Base-by-base conservation (phyloP, 108 stramenopile species). In the Epithemia pelagica region DNA sequence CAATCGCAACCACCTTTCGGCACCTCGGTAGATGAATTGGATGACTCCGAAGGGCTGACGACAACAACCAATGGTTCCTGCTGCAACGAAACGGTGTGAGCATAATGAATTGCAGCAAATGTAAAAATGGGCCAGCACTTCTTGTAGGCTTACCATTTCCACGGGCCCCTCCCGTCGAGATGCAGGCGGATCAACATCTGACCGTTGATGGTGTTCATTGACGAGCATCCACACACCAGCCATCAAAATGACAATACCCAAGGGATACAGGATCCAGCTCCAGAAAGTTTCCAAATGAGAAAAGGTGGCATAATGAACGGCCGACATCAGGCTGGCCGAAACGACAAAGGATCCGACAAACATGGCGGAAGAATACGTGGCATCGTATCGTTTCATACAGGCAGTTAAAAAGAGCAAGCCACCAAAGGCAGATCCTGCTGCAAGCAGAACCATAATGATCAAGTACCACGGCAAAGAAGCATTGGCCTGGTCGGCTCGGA, bases 311-410 rank as follows among this genome's bases (percentile, higher is more conserved):
- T 92, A 92, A 66, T 89, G 91, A 22, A 83, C 74, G 0, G 78
- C 73, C 62, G 77, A 75, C 86, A 89, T 92, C 10, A 82, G 78
- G 31, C 74, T 77, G 24, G 87, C 81, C 10, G 83, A 81, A 27
- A 92, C 66, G 22, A 92, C 84, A 65, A 89, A 88, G 28, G 81
- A 82, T 2, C 85, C 86, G 28, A 92, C 91, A 77, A 89, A 92
- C 76, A 83, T 85, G 22, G 88, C 81, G 0, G 88, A 68, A 0
- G 84, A 85, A 71, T 80, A 92, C 27, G 91, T 88, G 28, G 86
- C 88, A 81, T 92, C 86, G 60, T 82, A 92, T 57, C 91, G 72
- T 63, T 88, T 86, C 91, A 92, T 92, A 62, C 86, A 88, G 0
- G 79, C 79, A 15, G 82, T 79, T 15, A 92, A 65, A 15, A 80